These are phyloP conservation scores for Betula pendula DNA, from an alignment of 306 rosid genomes.

Conservation along the genomic window DNA sequence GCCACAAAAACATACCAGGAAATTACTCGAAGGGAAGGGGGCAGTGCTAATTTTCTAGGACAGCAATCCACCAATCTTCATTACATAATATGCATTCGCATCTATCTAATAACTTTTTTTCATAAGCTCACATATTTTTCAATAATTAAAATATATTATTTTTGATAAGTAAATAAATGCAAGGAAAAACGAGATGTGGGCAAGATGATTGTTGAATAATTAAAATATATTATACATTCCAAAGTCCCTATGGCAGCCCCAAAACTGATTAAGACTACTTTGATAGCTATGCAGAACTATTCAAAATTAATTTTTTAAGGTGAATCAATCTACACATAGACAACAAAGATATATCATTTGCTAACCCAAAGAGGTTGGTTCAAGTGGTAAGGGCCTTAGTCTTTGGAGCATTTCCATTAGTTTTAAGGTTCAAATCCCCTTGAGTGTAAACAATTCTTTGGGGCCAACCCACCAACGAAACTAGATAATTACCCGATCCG, in stretches of 20 bases:
- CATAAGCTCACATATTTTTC: not conserved
- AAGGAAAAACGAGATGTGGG: no score
- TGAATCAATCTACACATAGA: not conserved
- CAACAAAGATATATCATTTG: not conserved
- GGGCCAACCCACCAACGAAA: no score
- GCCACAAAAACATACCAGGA: no score
- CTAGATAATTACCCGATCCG: no score
- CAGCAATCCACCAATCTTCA: constrained; percentile 2
- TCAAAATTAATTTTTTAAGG: not conserved
- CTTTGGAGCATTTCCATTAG: no score
- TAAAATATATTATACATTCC: not conserved
- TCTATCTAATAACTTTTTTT: not conserved
- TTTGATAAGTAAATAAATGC: no score
- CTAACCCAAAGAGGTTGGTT: no score
- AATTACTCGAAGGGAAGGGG: no score
- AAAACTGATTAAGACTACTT: not conserved
- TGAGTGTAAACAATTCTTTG: no score
- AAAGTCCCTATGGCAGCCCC: not conserved
- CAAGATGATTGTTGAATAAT: no score
- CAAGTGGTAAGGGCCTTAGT: no score
- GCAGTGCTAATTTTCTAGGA: not conserved
- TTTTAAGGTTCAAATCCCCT: no score
- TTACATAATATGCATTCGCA: not conserved
- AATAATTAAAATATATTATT: not conserved
- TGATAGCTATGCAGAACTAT: not conserved